Base-by-base conservation (phyloP, 2,329 filamentous ascomycete species). In the Fusarium transvaalense region DNA sequence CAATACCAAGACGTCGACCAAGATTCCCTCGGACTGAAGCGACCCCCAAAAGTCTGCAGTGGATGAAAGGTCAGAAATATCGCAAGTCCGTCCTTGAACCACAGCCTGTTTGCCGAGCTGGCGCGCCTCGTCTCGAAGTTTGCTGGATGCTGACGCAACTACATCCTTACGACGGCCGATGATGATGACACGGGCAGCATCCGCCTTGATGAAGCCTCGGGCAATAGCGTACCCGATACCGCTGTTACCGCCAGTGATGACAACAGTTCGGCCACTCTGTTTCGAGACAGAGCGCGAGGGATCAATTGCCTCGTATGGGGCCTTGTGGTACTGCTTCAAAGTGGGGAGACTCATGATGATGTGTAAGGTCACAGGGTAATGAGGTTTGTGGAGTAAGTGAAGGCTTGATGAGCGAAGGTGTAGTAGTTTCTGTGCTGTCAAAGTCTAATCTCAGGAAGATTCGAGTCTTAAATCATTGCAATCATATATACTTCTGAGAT, bases 161-260 rank as follows among this genome's bases (percentile, higher is more conserved):
- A 39, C 21, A 14, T 56, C 10, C 1, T 32, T 17, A 5, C 34
- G 29, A 1, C 45, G 34, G 6, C 35, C 54, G 7, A 39, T 19
- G 7, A 56, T 52, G 9, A 56, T 41, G 2, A 56, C 21, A 12
- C 14, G 7, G 4, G 19, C 10, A 4, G 34, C 53, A 4, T 34
- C 48, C 7, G 53, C 53, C 10, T 17, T 8, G 8, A 31, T 14
- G 29, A 56, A 56, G 0, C 27, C n/a, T 3, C 27, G 27, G 3
- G 54, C 54, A 14, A 52, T 56, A 2, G 46, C 35, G 6, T 32
- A 56, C 3, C 45, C 54, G 3, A 56, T 56, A 8, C 54, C 54
- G 7, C 17, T 32, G 9, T 38, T 52, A 1, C 27, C 45, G 2
- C 19, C 54, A 0, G 54, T 56, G 4, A 56, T 10, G 8, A 56